These are phyloP conservation scores for Flaveria bidentis DNA, from an alignment of 129 eudicot genomes.

Conservation along the genomic window DNA sequence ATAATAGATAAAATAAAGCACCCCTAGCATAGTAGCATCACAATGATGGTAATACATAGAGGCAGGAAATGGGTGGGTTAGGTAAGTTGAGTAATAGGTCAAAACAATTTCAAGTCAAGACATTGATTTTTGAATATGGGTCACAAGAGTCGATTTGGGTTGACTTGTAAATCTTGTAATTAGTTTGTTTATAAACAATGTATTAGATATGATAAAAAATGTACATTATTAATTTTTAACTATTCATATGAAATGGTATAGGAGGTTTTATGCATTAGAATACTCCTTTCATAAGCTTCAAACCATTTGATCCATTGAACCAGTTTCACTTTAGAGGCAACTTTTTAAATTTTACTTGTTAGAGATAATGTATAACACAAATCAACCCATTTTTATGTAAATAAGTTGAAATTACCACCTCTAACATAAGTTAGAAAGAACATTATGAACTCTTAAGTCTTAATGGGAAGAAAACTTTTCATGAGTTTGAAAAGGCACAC, in stretches of 20 bases:
- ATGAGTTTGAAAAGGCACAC: neutral
- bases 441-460: neutral
- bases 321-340: neutral
- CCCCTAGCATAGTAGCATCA: neutral
- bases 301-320: neutral
- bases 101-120: neutral
- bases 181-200: neutral
- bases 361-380: neutral
- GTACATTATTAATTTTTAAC: neutral
- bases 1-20: neutral
- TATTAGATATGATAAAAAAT: neutral
- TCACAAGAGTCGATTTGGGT: neutral
- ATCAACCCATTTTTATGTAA: constrained; percentile 1
- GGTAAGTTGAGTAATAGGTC: neutral
- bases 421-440: neutral
- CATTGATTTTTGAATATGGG: neutral
- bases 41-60: neutral
- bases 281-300: neutral
- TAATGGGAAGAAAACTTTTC: neutral
- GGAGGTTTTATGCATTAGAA: neutral
- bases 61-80: neutral
- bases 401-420: constrained; percentile 5
- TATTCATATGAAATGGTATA: neutral
- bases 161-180: neutral
- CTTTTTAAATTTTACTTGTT: neutral